Evolutionary conservation across 2,329 filamentous ascomycete species (phyloP).

Genomic region (Colletotrichum spinosum): DNA sequence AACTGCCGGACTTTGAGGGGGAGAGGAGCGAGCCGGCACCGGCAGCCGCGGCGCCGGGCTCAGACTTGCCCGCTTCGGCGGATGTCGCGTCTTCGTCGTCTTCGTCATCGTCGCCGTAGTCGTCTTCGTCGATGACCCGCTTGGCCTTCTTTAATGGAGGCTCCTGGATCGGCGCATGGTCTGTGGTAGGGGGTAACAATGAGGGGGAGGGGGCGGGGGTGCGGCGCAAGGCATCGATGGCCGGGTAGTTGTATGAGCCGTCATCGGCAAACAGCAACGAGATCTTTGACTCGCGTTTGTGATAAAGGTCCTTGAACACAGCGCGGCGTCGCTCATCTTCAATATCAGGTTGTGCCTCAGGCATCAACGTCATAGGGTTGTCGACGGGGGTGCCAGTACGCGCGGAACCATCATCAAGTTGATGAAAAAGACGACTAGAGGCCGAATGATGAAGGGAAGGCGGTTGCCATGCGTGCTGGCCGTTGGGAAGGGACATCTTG

Average conservation of each 20-base stretch:
- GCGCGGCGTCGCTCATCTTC: conserved; percentile 79
- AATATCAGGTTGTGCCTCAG: conserved; percentile 70
- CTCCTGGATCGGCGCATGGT: conserved; percentile 69
- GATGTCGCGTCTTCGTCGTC: conserved; percentile 76
- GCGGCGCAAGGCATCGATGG: conserved; percentile 65
- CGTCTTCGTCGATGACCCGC: conserved; percentile 84
- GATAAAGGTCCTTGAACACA: conserved; percentile 82
- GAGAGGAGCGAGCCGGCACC: conserved; percentile 72
- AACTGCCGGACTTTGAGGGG: conserved; percentile 77
- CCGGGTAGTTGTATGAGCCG: conserved; percentile 62
- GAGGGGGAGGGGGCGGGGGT: conserved; percentile 52
- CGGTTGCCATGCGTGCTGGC: conserved; percentile 74
- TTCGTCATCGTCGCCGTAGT: conserved; percentile 86
- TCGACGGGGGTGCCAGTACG: conserved; percentile 65
- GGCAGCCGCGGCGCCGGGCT: conserved; percentile 60
- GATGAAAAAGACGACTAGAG: conserved; percentile 64
- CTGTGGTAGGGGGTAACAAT: conserved; percentile 66
- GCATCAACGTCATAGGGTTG: conserved; percentile 63
- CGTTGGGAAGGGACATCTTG: conserved; percentile 76
- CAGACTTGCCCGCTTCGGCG: conserved; percentile 66
- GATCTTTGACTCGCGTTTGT: conserved; percentile 81
- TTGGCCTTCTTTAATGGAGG: conserved; percentile 79
- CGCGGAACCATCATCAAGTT: conserved; percentile 69
- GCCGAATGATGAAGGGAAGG: conserved; percentile 62
- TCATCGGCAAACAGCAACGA: conserved; percentile 76